Evolutionary conservation across 805 yeast species (phyloP).

Genomic region (Cyberlindnera samutprakarnensis): DNA sequence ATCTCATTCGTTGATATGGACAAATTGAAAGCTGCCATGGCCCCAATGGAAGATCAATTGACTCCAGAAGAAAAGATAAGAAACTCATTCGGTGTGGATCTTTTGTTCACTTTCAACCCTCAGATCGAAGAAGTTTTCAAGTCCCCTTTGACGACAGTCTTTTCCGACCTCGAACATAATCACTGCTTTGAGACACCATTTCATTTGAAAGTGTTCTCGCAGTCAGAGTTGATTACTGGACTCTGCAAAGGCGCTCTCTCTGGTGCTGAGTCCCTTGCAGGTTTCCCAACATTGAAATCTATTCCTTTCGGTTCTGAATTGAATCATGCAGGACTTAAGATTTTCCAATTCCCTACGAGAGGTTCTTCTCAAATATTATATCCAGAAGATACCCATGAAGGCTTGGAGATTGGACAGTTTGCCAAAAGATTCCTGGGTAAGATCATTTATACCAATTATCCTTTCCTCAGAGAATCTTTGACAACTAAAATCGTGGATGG

Average conservation of each 20-base stretch:
- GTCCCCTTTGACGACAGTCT: constrained; percentile 71
- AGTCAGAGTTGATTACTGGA: constrained; percentile 40
- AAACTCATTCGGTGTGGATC: constrained; percentile 66
- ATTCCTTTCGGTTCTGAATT: constrained; percentile 52
- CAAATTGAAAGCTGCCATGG: constrained; percentile 65
- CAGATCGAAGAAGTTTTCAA: constrained; percentile 60
- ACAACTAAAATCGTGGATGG: constrained; percentile 57
- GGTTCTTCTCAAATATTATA: constrained; percentile 74
- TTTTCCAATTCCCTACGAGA: constrained; percentile 80
- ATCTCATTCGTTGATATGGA: constrained; percentile 85
- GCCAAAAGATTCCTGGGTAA: constrained; percentile 55
- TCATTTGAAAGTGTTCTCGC: constrained; percentile 39
- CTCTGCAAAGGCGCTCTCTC: constrained; percentile 56
- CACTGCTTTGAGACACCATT: constrained; percentile 64
- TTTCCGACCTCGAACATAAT: constrained; percentile 71
- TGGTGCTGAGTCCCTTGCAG: constrained; percentile 73
- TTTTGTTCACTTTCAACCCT: constrained; percentile 67
- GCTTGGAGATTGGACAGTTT: constrained; percentile 53
- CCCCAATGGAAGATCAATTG: constrained; percentile 53
- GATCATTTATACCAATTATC: constrained; percentile 77
- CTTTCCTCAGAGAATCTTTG: constrained; percentile 77
- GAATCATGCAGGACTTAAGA: constrained; percentile 54
- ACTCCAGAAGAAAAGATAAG: constrained; percentile 65
- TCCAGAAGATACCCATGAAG: constrained; percentile 46
- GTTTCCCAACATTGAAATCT: constrained; percentile 80